Base-by-base conservation (phyloP, 2,329 filamentous ascomycete genomes). In the Torrubiella hemipterigena region DNA sequence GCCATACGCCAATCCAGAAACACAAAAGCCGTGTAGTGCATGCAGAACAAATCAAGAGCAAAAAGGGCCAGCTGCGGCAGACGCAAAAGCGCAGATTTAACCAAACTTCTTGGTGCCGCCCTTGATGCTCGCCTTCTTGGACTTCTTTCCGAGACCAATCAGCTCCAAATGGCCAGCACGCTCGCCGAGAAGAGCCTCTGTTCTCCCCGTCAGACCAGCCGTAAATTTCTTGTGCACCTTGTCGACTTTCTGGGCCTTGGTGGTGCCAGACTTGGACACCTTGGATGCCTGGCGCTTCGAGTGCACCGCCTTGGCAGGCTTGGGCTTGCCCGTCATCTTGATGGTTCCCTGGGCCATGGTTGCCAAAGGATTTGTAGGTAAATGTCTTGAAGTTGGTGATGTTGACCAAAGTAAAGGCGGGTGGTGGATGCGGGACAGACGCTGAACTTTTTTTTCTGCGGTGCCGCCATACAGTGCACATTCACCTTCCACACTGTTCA, bases 131-230 rank as follows among this genome's bases (percentile, higher is more conserved):
- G 48, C 37, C 43, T 52, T 59, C 48, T 56, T 58, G 27, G 43
- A 49, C 50, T 65, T 71, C 51, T 69, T 67, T 8, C 65, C 63
- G 51, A 67, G 63, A 19, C 67, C 70, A 38, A 75, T 70, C 39
- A 75, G 47, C 56, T 76, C 71, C 16, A 76, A 51, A 36, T 76
- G 71, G 0, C 71, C 69, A 5, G 67, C 71, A 7, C 70, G 56
- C 56, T 74, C 67, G 37, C 69, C 69, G 24, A 76, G 59, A 46
- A 75, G 55, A 38, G 60, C 57, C 58, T 76, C 71, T 19, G 71
- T 76, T 55, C 61, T 59, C 35, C 56, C 58, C 26, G 58, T 61
- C 46, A 76, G 57, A 28, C 69, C 69, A 4, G 65, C 60, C 10
- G 67, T 62, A 47, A 67, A 67, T 51, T 72, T 71, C 44, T 61